Percentiles rank a stretch among this genome's conserved stretches.
Conservation (phyloP, 768 basidiomycete species). For the Macrolepiota dolichaula region DNA sequence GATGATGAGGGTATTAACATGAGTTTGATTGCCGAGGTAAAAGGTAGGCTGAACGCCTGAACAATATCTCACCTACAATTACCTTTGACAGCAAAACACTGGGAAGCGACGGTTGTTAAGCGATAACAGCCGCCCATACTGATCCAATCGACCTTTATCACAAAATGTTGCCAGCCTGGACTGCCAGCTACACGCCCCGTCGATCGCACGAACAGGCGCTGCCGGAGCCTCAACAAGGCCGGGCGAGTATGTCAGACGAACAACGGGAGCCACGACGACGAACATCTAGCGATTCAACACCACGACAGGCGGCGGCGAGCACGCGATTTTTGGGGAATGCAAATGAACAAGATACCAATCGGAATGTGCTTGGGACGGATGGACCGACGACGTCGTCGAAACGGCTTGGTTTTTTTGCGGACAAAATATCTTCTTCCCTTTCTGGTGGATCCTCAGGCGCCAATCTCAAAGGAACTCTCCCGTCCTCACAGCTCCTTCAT, state of each 20-base stretch:
- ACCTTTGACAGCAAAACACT: neutral
- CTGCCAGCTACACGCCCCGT: conserved; percentile 31
- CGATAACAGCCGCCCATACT: neutral
- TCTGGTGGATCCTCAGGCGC: conserved; percentile 22
- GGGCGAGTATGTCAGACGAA: conserved; percentile 33
- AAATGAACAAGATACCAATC: conserved; percentile 29
- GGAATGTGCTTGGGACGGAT: conserved; percentile 23
- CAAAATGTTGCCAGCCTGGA: conserved; percentile 14
- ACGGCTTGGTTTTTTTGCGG: conserved; percentile 39
- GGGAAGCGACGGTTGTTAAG: neutral
- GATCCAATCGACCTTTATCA: neutral
- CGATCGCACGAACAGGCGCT: conserved; percentile 37
- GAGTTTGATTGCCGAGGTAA: conserved; percentile 5
- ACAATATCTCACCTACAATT: neutral
- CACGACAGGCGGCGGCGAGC: conserved; percentile 41
- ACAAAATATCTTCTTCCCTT: conserved; percentile 39
- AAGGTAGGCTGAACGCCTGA: neutral
- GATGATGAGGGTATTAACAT: conserved; percentile 9
- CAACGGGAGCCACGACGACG: conserved; percentile 31
- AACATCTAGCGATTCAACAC: conserved; percentile 49
- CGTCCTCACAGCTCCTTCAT: conserved; percentile 32
- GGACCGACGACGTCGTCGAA: conserved; percentile 31
- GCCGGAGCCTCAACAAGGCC: conserved; percentile 24
- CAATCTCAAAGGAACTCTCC: conserved; percentile 25
- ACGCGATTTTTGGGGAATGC: conserved; percentile 29